Percentiles rank a stretch among this genome's conserved stretches.
phyloP scores from a whole-genome alignment of 2,329 filamentous ascomycete genomes.

The Ceratocystis alfenasii region DNA sequence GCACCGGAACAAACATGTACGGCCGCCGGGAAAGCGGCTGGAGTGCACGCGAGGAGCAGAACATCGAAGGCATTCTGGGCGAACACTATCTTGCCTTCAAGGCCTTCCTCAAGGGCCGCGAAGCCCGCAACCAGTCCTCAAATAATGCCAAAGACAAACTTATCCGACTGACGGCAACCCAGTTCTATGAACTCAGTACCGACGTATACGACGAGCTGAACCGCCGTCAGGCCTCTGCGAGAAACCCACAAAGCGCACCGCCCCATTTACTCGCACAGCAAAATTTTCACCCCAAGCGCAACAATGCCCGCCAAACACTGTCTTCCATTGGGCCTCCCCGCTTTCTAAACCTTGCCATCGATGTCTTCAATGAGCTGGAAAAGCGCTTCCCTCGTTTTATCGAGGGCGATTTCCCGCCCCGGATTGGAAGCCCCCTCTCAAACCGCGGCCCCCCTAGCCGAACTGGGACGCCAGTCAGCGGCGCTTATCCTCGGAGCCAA shows the following conservation, averaged over 20 bases:
- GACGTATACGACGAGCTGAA: conserved; percentile 94
- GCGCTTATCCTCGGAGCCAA: conserved; percentile 41
- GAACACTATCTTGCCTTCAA: conserved; percentile 76
- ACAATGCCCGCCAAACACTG: conserved; percentile 91
- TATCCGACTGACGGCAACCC: conserved; percentile 73
- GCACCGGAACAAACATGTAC: conserved; percentile 62
- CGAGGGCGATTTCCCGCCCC: conserved; percentile 52
- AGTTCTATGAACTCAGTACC: conserved; percentile 95
- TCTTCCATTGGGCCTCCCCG: conserved; percentile 76
- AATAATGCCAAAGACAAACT: conserved; percentile 94
- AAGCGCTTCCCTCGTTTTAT: conserved; percentile 75
- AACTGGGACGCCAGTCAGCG: conserved; percentile 51
- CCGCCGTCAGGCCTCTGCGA: conserved; percentile 61
- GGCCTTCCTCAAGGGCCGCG: conserved; percentile 62
- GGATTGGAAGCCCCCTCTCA: conserved; percentile 56
- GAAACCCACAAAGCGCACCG: conserved; percentile 47
- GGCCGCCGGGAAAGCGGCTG: conserved; percentile 54
- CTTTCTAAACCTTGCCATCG: conserved; percentile 84
- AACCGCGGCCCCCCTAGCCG: conserved; percentile 47
- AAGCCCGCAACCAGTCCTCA: conserved; percentile 56
- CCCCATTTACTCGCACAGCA: conserved; percentile 70
- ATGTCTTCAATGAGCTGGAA: conserved; percentile 92
- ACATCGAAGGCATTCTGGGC: conserved; percentile 48
- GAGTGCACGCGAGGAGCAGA: conserved; percentile 46
- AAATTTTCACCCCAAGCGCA: conserved; percentile 90